These are phyloP conservation scores for Acorus gramineus DNA, from an alignment of 106 monocot genomes.

Conservation along the genomic window DNA sequence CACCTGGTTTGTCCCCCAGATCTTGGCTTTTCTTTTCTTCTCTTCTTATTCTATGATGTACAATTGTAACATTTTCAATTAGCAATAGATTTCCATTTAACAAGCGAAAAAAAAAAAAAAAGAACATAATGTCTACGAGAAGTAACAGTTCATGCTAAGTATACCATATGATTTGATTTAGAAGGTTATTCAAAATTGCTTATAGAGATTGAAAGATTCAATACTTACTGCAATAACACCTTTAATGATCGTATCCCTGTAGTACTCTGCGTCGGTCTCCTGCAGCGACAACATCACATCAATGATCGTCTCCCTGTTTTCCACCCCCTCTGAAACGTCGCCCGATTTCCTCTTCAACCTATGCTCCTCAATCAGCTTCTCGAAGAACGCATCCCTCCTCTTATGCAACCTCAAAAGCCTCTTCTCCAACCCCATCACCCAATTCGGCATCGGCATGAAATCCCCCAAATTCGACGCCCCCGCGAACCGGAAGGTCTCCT, in stretches of 20 bases:
- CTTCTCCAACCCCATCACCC: background rate
- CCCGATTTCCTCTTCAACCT: background rate
- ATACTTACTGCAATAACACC: constrained; percentile 8
- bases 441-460: constrained; percentile 12
- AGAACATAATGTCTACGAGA: no score
- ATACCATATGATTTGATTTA: no score
- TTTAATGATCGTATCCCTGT: constrained; percentile 17
- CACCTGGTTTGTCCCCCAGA: no score
- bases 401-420: background rate
- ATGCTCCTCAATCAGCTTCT: constrained; percentile 1
- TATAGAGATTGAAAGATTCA: no score
- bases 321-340: background rate
- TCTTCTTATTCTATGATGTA: no score
- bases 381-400: background rate
- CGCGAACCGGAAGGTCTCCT: background rate
- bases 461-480: constrained; percentile 9
- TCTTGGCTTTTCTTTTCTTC: no score
- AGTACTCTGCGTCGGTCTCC: background rate
- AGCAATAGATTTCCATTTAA: no score
- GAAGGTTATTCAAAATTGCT: no score
- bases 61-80: no score
- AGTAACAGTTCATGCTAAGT: no score
- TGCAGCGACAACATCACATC: constrained; percentile 3
- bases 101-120: no score
- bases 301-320: background rate